A percentile compares a stretch with the other conserved stretches of the same genome.
These are phyloP conservation scores for Oehlia diaphana DNA, from an alignment of 192 early-diverging fungal genomes.

Conservation along the genomic window DNA sequence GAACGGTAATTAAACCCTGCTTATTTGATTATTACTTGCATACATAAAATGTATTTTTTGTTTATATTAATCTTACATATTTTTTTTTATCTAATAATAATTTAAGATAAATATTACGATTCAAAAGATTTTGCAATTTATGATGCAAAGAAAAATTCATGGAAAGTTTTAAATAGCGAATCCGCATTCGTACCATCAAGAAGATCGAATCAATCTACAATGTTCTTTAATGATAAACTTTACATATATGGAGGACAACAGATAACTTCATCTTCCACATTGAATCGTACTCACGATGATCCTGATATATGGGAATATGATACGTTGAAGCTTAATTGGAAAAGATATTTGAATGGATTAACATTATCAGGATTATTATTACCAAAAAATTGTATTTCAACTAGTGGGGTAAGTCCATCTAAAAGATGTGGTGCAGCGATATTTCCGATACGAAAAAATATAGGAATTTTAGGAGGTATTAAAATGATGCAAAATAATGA, in stretches of 20 bases:
- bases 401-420: background rate
- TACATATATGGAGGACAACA: constrained; percentile 13
- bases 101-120: background rate
- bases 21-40: too few relatives aligned
- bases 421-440: constrained; percentile 13
- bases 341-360: background rate
- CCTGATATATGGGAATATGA: constrained; percentile 12
- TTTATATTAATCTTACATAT: too few relatives aligned
- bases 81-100: too few relatives aligned
- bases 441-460: background rate
- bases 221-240: background rate
- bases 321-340: background rate
- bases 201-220: background rate
- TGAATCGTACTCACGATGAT: background rate
- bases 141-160: background rate
- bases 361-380: background rate
- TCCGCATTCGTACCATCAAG: background rate
- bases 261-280: too few relatives aligned
- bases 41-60: too few relatives aligned
- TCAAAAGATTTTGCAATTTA: background rate
- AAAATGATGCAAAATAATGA: background rate
- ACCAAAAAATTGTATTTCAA: background rate
- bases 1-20: background rate
- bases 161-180: background rate
- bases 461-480: constrained; percentile 13